Base-by-base conservation (phyloP, 495 filamentous ascomycete species). In the Tetracladium setigerum region DNA sequence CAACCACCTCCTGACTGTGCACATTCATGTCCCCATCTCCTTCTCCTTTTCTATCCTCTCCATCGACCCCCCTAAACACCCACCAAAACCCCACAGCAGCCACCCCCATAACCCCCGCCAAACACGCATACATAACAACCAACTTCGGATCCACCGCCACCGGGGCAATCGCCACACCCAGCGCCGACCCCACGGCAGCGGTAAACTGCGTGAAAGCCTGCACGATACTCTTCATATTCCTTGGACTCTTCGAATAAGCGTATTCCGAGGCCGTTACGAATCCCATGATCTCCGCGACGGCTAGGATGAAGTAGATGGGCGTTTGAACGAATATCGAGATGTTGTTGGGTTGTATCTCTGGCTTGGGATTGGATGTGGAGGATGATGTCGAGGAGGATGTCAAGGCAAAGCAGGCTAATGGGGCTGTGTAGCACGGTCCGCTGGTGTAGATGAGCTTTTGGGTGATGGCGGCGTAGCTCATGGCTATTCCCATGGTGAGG, bases 391-490 rank as follows among this genome's bases (percentile, higher is more conserved):
- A n/a, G n/a, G n/a, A n/a, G n/a, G n/a, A n/a, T n/a, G n/a, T n/a
- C n/a, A n/a, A 15, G 12, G 49, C 51, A 2, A 36, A 19, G 39
- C 69, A 80, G 0, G 47, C 55, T 1, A 69, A 61, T 0, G 78
- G 74, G 5, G 17, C 8, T n/a, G 70, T 54, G 52, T 73, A 79
- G 56, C 79, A 81, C 1, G 76, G 77, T 0, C 63, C 66, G 1
- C 56, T 33, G 1, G 40, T 44, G 47, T 75, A 75, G 30, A 76
- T 66, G 24, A n/a, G n/a, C n/a, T 68, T 49, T 48, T 82, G 77
- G 1, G 77, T 32, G 0, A 64, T 56, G 1, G 74, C 64, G 0
- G 72, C 63, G 49, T 75, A 79, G 0, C 63, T 66, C 71, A 79
- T 78, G 4, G 66, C 54, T 3, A n/a, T n/a, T n/a, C 66, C 54